Percentiles rank a stretch among this genome's conserved stretches.
Evolutionary conservation across 164 flowering plant species (phyloP).

Genomic region (Liriodendron chinense): DNA sequence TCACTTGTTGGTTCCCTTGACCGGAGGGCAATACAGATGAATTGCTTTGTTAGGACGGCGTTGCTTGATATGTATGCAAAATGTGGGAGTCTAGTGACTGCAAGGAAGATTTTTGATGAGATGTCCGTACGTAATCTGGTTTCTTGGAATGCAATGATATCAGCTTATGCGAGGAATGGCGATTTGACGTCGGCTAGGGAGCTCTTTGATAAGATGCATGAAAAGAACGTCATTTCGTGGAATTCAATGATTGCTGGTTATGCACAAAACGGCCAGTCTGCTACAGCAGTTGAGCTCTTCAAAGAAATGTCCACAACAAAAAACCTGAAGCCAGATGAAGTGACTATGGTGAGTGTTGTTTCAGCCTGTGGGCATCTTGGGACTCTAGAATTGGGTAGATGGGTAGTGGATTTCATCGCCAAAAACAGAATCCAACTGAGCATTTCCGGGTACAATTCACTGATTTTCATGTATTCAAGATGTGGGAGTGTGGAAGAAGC

Average conservation of each 20-base stretch:
- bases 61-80: slow-evolving; percentile 38
- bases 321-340: slow-evolving; percentile 52
- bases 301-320: slow-evolving; percentile 39
- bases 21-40: slow-evolving; percentile 24
- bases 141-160: slow-evolving; percentile 77
- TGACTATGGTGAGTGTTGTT: slow-evolving; percentile 65
- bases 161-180: slow-evolving; percentile 57
- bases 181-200: slow-evolving; percentile 48
- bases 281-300: slow-evolving; percentile 55
- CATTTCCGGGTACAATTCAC: slow-evolving; percentile 50
- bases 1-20: slow-evolving; percentile 41
- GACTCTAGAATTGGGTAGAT: slow-evolving; percentile 50
- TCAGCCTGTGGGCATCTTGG: slow-evolving; percentile 86
- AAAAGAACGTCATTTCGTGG: slow-evolving; percentile 61
- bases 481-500: slow-evolving; percentile 75
- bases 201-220: slow-evolving; percentile 62
- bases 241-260: slow-evolving; percentile 79
- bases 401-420: slow-evolving; percentile 33
- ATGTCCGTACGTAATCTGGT: slow-evolving; percentile 49
- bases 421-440: slow-evolving; percentile 39
- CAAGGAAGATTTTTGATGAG: slow-evolving; percentile 48
- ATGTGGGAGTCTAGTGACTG: slow-evolving; percentile 37
- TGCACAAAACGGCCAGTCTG: slow-evolving; percentile 72
- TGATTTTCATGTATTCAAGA: slow-evolving; percentile 73
- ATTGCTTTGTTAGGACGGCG: slow-evolving; percentile 45